Evolutionary conservation across 306 rosid genomes (phyloP).

Genomic region (Dryas drummondii): DNA sequence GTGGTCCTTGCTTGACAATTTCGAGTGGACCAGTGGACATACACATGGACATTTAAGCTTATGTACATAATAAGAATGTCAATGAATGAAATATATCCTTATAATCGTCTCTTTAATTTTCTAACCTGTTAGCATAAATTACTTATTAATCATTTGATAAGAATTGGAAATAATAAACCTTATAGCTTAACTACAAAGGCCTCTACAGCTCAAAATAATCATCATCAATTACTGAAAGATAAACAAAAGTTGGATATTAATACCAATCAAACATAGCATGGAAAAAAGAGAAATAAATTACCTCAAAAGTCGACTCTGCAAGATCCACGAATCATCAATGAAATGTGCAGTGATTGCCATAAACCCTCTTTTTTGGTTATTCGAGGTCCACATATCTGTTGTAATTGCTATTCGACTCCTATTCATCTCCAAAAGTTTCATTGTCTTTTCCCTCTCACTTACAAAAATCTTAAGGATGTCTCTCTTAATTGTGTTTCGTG

Average conservation of each 20-base stretch:
- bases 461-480: not conserved
- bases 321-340: not conserved
- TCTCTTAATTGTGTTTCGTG: no score
- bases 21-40: constrained; percentile 29
- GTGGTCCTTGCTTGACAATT: constrained; percentile 55
- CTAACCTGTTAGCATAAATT: no score
- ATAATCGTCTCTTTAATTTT: no score
- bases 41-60: not conserved
- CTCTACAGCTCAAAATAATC: no score
- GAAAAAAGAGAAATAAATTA: not conserved
- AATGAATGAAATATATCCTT: no score
- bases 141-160: no score
- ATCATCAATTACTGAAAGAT: no score
- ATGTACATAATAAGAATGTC: no score
- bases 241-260: no score
- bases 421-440: not conserved
- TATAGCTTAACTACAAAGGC: no score
- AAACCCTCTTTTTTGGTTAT: not conserved
- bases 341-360: not conserved
- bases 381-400: constrained; percentile 4
- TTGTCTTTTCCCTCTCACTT: not conserved
- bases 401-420: not conserved
- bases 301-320: not conserved
- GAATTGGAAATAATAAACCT: no score
- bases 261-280: no score